Conservation (phyloP, 352 stramenopile species). For the Peronospora farinosa region DNA sequence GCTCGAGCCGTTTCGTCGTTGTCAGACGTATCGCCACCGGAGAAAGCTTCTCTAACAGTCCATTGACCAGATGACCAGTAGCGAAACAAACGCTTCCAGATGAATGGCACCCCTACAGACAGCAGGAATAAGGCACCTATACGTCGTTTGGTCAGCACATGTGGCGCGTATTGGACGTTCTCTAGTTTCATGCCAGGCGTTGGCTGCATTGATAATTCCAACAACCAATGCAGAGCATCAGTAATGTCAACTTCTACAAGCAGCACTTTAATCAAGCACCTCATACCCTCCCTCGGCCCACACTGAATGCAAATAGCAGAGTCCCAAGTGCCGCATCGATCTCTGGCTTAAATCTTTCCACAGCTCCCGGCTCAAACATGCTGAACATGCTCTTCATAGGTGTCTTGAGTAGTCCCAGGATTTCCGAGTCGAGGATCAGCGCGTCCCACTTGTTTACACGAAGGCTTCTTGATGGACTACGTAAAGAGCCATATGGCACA, state of each 20-base stretch:
- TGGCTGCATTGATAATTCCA: constrained; percentile 31
- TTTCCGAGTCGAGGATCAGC: constrained; percentile 73
- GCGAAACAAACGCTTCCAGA: constrained; percentile 66
- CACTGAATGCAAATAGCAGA: constrained; percentile 62
- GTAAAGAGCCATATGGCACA: constrained; percentile 43
- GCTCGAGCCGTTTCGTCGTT: constrained; percentile 16
- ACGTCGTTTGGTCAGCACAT: constrained; percentile 42
- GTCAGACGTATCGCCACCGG: neutral
- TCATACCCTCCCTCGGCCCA: constrained; percentile 51
- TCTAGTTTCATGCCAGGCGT: constrained; percentile 83
- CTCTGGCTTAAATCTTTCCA: constrained; percentile 66
- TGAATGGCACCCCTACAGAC: constrained; percentile 63
- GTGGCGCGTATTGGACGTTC: constrained; percentile 56
- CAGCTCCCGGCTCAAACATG: constrained; percentile 61
- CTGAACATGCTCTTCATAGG: constrained; percentile 76
- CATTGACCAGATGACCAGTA: constrained; percentile 54
- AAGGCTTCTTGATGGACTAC: constrained; percentile 37
- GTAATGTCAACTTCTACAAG: neutral
- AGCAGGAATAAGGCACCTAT: constrained; percentile 59
- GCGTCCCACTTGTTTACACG: constrained; percentile 84
- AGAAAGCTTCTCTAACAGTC: no score
- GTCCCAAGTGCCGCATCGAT: constrained; percentile 53
- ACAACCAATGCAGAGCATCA: constrained; percentile 2
- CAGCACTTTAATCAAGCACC: neutral
- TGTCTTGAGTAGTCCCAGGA: constrained; percentile 64